phyloP scores from a whole-genome alignment of 441 rosid species.

The Mallotus repandus region DNA sequence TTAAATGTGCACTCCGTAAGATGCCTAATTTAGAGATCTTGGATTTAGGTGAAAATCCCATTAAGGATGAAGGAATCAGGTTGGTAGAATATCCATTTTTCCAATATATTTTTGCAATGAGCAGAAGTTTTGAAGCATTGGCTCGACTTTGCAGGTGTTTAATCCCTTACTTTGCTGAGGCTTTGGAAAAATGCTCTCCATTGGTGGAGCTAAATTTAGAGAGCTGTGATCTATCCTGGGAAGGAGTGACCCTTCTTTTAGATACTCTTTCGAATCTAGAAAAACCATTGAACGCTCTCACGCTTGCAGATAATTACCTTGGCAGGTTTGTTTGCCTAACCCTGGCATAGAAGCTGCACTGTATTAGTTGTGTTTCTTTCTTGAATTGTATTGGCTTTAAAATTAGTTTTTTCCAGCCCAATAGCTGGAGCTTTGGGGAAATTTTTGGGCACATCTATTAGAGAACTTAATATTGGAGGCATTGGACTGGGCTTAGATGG shows the following conservation, averaged over 20 bases:
- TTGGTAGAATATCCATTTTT: slow-evolving; percentile 31
- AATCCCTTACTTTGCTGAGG: slow-evolving; percentile 61
- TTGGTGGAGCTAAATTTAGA: slow-evolving; percentile 65
- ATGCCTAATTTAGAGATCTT: slow-evolving; percentile 75
- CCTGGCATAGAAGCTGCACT: slow-evolving; percentile 19
- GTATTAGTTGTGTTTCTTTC: slow-evolving; percentile 11
- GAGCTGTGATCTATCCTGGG: slow-evolving; percentile 67
- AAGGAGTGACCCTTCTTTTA: slow-evolving; percentile 62
- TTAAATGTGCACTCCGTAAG: slow-evolving; percentile 46
- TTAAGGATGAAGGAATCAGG: slow-evolving; percentile 79
- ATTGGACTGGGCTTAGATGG: slow-evolving; percentile 78
- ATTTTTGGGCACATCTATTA: slow-evolving; percentile 42
- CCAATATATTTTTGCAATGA: slow-evolving; percentile 10
- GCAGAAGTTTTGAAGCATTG: slow-evolving; percentile 26
- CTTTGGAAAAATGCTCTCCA: slow-evolving; percentile 39
- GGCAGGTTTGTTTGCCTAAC: slow-evolving; percentile 58
- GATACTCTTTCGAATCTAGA: slow-evolving; percentile 47
- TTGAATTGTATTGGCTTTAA: slow-evolving; percentile 22
- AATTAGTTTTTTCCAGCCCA: slow-evolving; percentile 44
- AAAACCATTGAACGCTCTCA: slow-evolving; percentile 51
- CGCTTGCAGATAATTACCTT: slow-evolving; percentile 77
- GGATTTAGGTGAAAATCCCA: slow-evolving; percentile 81
- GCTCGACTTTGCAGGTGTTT: slow-evolving; percentile 56
- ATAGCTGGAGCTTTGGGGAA: slow-evolving; percentile 60
- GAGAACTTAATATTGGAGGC: slow-evolving; percentile 62